Evolutionary conservation across 371 early-diverging fungal species (phyloP).

Genomic region (Apophysomyces sp.): DNA sequence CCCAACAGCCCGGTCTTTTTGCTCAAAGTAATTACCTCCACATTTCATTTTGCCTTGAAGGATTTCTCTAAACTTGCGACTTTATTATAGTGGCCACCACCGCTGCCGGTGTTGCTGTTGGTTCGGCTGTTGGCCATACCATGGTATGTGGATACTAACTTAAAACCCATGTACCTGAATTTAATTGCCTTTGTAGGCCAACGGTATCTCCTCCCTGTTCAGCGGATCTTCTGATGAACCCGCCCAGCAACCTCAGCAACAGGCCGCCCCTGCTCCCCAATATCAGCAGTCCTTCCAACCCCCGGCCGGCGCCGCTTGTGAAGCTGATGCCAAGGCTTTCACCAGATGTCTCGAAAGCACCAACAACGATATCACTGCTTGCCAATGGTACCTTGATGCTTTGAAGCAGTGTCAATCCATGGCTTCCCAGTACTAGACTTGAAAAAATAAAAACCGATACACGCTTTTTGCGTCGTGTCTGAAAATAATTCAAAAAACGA

Average conservation of each 20-base stretch:
- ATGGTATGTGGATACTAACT: too few species aligned
- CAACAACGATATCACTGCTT: constrained; percentile 74
- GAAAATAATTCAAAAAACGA: too few species aligned
- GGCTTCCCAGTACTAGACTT: constrained; percentile 48
- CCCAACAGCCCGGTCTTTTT: constrained; percentile 74
- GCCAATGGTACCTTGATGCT: constrained; percentile 87
- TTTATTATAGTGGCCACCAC: constrained; percentile 86
- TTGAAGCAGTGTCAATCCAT: constrained; percentile 84
- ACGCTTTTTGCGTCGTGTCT: too few species aligned
- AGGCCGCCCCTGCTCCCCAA: constrained; percentile 13
- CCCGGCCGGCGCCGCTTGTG: constrained; percentile 57
- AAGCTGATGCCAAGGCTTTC: constrained; percentile 84
- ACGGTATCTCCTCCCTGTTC: constrained; percentile 73
- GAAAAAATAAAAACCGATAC: too few species aligned
- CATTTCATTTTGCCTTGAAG: too few species aligned
- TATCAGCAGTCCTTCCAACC: constrained; percentile 45
- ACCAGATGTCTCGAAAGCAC: constrained; percentile 82
- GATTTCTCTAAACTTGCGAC: too few species aligned
- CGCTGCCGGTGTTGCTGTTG: constrained; percentile 93
- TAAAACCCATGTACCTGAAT: too few species aligned
- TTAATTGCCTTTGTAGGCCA: constrained; percentile 48
- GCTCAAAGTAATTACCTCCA: constrained; percentile 63
- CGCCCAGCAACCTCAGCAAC: constrained; percentile 22
- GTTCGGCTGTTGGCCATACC: constrained; percentile 78
- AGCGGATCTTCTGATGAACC: constrained; percentile 56